Evolutionary conservation across 345 rosid genomes (phyloP).

Genomic region (Crucihimalaya himalaica): DNA sequence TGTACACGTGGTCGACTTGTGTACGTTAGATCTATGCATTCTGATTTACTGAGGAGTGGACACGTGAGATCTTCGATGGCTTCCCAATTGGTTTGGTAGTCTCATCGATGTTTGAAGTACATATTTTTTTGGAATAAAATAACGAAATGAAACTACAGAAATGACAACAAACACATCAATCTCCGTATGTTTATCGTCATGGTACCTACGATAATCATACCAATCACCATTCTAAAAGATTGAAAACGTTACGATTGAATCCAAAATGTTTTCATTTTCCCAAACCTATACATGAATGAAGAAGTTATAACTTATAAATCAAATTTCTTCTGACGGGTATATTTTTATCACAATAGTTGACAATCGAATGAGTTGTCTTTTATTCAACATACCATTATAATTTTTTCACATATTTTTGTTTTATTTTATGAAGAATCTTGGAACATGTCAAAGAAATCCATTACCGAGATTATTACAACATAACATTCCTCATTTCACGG

Average conservation of each 20-base stretch:
- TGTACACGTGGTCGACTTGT: background rate
- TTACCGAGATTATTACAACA: slow-evolving; percentile 9
- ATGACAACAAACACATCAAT: no score
- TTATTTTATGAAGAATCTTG: slow-evolving; percentile 9
- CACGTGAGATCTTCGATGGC: slow-evolving; percentile 18
- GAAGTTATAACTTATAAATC: no score
- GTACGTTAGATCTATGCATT: background rate
- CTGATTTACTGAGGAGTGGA: background rate
- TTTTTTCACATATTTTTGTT: no score
- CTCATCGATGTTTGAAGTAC: background rate
- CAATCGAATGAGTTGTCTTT: slow-evolving; percentile 1
- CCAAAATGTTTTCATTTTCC: no score
- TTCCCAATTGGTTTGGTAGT: background rate
- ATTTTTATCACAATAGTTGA: slow-evolving; percentile 10
- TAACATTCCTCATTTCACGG: slow-evolving; percentile 31
- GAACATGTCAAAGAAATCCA: slow-evolving; percentile 28
- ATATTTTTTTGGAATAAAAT: no score
- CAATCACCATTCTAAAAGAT: no score
- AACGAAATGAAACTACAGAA: background rate
- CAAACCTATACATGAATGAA: no score
- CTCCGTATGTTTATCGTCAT: no score
- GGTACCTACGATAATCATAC: no score
- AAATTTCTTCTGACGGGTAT: no score
- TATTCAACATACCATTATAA: background rate
- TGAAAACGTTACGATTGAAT: no score